These are phyloP conservation scores for Phytophthora citricola DNA, from an alignment of 352 stramenopile species.

Conservation along the genomic window DNA sequence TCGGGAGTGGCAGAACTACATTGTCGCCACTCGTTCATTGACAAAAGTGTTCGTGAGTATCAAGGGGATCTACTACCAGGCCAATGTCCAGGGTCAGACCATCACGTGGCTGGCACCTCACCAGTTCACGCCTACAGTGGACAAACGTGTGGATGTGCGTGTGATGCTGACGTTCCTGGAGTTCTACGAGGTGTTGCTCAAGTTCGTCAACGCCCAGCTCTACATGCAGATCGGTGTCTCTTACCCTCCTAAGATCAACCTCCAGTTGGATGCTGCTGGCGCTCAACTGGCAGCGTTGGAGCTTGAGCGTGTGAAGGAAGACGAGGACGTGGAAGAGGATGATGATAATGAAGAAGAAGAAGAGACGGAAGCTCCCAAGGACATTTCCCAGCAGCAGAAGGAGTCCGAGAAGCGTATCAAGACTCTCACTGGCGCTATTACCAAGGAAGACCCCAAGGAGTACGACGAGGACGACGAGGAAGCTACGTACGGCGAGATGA, in stretches of 20 bases:
- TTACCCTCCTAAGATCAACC: slow-evolving; percentile 95
- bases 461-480: slow-evolving; percentile 77
- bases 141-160: slow-evolving; percentile 97
- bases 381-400: slow-evolving; percentile 81
- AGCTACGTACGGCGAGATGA: slow-evolving; percentile 84
- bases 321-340: slow-evolving; percentile 37
- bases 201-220: slow-evolving; percentile 99
- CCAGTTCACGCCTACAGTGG: slow-evolving; percentile 97
- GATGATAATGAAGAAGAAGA: slow-evolving; percentile 37
- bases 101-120: slow-evolving; percentile 99
- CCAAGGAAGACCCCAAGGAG: slow-evolving; percentile 55
- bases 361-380: slow-evolving; percentile 35
- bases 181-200: slow-evolving; percentile 98
- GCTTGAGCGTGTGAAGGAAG: slow-evolving; percentile 62
- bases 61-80: slow-evolving; percentile 99
- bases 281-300: slow-evolving; percentile 75
- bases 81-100: slow-evolving; percentile 91
- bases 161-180: slow-evolving; percentile 99
- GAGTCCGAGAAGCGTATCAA: slow-evolving; percentile 90
- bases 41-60: slow-evolving; percentile 99
- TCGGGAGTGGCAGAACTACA: slow-evolving; percentile 97
- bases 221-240: slow-evolving; percentile 95
- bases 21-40: slow-evolving; percentile 90
- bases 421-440: slow-evolving; percentile 57
- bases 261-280: slow-evolving; percentile 79